Evolutionary conservation across 805 yeast species (phyloP), one percentile per base, ranked within the genome.

Genomic region (Spathaspora boniae): DNA sequence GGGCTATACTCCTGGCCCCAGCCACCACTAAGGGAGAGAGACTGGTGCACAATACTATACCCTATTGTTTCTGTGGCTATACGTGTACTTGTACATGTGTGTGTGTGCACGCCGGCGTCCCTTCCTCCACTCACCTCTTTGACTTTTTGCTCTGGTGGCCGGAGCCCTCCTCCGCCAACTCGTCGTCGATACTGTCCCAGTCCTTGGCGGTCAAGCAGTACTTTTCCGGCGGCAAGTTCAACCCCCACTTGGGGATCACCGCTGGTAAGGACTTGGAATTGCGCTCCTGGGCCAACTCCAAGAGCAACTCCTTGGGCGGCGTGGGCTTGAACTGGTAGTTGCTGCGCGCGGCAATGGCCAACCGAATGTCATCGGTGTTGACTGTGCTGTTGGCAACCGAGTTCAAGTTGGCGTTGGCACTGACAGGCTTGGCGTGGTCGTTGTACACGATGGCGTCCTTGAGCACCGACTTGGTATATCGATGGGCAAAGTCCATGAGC

Each of bases 151-250:
- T 36, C 18, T 34, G 23, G 27, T 24, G 14, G 33, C 30, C 38
- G 25, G 33, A 31, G 22, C 44, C 40, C 31, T 55, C 55, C 23
- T 48, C 55, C 19, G 43, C 45, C 18, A 45, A 46, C 36, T 56
- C 58, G 16, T 53, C 54, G 18, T 48, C 50, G 7, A 53, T 36
- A 28, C 43, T 49, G 36, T 76, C 81, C 82, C 89, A 85, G 43
- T 85, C 88, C 43, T 72, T 74, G 1, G 86, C 93, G 0, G 96
- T 88, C 36, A 89, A 65, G 62, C 98, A 89, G 63, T 87, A 89
- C 74, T 89, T 93, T 65, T 93, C 99, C 4, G 98, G 98, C 3
- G 99, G 99, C 33, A 94, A 68, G 45, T 97, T 76, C 26, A 93
- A 73, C 8, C 98, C 98, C 82, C 87, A 88, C 33, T 82, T 76